Conservation (phyloP, 164 flowering plant genomes). For the Brasenia schreberi region DNA sequence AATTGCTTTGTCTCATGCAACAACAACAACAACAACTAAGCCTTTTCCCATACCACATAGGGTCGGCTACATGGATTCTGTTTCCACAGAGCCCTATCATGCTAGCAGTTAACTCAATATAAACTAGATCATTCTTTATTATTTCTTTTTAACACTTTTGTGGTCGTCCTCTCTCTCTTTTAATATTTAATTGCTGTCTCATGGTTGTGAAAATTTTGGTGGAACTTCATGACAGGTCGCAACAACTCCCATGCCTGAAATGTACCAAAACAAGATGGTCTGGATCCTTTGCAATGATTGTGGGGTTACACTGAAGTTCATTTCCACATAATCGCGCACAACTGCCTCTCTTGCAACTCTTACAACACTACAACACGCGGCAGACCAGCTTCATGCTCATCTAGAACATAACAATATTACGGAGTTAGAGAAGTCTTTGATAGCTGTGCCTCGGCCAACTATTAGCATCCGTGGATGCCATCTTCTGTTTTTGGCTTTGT, state of each 20-base stretch:
- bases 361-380: constrained; percentile 84
- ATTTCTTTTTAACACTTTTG: too few relatives aligned
- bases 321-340: constrained; percentile 64
- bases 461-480: background rate
- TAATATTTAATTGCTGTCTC: background rate
- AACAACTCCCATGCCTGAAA: constrained; percentile 60
- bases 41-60: too few relatives aligned
- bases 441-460: background rate
- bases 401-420: constrained; percentile 11
- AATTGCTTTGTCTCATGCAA: background rate
- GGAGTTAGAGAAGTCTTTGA: background rate
- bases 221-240: constrained; percentile 39
- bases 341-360: constrained; percentile 60
- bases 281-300: constrained; percentile 94
- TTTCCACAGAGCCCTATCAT: too few relatives aligned
- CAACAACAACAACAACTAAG: too few relatives aligned
- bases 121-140: too few relatives aligned
- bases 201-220: background rate
- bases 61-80: too few relatives aligned
- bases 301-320: constrained; percentile 42
- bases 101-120: too few relatives aligned
- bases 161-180: background rate
- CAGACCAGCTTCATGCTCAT: constrained; percentile 34
- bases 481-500: background rate
- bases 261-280: constrained; percentile 64